phyloP scores from a whole-genome alignment of 495 filamentous ascomycete species.

The Gamarada debralockiae region DNA sequence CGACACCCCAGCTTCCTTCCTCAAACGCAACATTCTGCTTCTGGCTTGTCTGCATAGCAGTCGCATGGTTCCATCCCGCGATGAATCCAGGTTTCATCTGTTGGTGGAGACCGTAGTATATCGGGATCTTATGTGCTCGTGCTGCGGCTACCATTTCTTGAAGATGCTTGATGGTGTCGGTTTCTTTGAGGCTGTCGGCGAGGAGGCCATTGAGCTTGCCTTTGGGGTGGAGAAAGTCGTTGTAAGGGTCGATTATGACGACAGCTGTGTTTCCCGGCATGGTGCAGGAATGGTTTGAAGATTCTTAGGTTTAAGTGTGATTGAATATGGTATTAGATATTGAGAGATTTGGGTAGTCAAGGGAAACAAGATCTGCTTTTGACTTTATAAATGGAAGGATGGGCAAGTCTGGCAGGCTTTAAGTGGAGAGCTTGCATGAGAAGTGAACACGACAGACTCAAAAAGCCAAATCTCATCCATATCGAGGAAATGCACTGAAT shows the following conservation, averaged over 20 bases:
- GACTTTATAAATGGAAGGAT: no score
- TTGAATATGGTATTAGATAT: no score
- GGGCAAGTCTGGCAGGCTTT: no score
- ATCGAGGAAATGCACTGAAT: no score
- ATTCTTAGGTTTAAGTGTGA: no score
- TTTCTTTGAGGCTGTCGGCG: slow-evolving; percentile 15
- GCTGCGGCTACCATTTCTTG: slow-evolving; percentile 20
- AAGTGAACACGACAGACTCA: no score
- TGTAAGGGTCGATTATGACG: slow-evolving; percentile 28
- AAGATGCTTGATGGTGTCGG: slow-evolving; percentile 23
- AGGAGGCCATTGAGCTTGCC: slow-evolving; percentile 22
- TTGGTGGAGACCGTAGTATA: slow-evolving; percentile 29
- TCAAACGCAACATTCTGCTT: slow-evolving; percentile 18
- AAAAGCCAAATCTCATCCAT: no score
- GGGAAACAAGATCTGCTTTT: no score
- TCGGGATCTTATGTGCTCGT: slow-evolving; percentile 20
- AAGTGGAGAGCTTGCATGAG: no score
- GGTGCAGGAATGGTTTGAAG: not conserved
- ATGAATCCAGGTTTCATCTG: slow-evolving; percentile 17
- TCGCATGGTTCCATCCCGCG: slow-evolving; percentile 22
- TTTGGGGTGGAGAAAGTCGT: slow-evolving; percentile 27
- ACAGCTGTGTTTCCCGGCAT: slow-evolving; percentile 14
- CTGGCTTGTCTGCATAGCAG: slow-evolving; percentile 14
- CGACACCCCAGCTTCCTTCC: slow-evolving; percentile 25
- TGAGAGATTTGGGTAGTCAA: no score